Percentiles rank a stretch among this genome's conserved stretches.
phyloP scores from a whole-genome alignment of 2,329 filamentous ascomycete species.

The Dactylellina sp. region DNA sequence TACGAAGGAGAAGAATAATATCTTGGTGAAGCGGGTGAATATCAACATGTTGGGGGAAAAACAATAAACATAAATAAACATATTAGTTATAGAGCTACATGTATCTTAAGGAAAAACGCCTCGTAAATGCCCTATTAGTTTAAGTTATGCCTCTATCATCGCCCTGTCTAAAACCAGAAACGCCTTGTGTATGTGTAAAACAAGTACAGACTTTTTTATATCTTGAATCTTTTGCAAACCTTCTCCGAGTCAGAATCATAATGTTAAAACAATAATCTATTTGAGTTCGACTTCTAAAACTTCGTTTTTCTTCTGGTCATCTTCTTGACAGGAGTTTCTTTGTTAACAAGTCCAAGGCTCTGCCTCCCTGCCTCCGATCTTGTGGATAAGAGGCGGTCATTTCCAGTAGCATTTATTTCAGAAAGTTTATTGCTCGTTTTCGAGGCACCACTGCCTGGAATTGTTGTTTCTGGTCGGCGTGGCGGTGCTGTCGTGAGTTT shows the following conservation, averaged over 20 bases:
- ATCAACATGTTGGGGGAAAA: too few relatives aligned
- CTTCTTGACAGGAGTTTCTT: neutral
- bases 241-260: neutral
- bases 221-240: neutral
- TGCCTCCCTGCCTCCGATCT: neutral
- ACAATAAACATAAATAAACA: too few relatives aligned
- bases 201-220: neutral
- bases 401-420: neutral
- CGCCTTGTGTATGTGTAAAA: conserved; percentile 5
- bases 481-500: neutral
- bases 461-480: neutral
- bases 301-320: neutral
- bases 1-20: too few relatives aligned
- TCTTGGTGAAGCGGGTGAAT: too few relatives aligned
- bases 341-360: neutral
- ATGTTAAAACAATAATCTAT: neutral
- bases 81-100: neutral
- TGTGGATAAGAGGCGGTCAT: neutral
- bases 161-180: conserved; percentile 3
- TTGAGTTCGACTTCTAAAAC: neutral
- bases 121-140: neutral
- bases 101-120: conserved; percentile 1
- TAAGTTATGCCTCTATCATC: neutral
- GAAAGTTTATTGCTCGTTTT: neutral
- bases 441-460: neutral